Evolutionary conservation across 192 early-diverging fungal genomes (phyloP), one percentile per base, ranked within the genome.

Genomic region (Glomus cerebriforme): DNA sequence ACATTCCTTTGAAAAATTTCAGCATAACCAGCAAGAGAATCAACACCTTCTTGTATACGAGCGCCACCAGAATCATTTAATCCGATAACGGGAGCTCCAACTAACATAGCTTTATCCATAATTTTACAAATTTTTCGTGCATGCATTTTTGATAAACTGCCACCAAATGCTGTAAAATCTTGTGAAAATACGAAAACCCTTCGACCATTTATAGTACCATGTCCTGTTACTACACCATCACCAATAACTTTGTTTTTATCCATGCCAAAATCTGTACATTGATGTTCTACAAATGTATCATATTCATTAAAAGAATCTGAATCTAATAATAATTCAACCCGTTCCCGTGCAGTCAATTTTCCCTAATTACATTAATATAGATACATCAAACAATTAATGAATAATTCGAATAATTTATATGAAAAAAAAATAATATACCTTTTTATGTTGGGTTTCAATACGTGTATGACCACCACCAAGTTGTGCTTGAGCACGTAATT

Each of bases 31-130:
- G 92, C 97, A 58, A 99, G 86, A 32, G 96, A 96, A 75, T 96
- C 96, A 3, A 99, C 97, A 77, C 97, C 97, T 85, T 99, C 97
- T 82, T 99, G 97, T 77, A 99, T 99, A 81, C 97, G 91, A 24
- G 97, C 97, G 79, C 97, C 97, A 60, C 97, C 97, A 73, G 96
- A 97, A 85, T 99, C 97, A 80, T 99, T 96, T 29, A 99, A 83
- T 1, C 97, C 97, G 62, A 99, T 92, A 24, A 99, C 92, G 6
- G 97, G 97, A n/a, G 95, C 96, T 26, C 96, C 95, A 15, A 95
- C 96, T 47, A 92, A 81, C 81, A 98, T 82, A 17, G 97, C 97
- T 80, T 94, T 91, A 81, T 98, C 96, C 94, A 98, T 95, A 77
- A 94, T 85, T 85, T 96, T 98, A 86, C 94, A 93, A 62, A 98